Base-by-base conservation (phyloP, 1,139 yeast genomes). In the Lodderomyces pseudojiufengensis region DNA sequence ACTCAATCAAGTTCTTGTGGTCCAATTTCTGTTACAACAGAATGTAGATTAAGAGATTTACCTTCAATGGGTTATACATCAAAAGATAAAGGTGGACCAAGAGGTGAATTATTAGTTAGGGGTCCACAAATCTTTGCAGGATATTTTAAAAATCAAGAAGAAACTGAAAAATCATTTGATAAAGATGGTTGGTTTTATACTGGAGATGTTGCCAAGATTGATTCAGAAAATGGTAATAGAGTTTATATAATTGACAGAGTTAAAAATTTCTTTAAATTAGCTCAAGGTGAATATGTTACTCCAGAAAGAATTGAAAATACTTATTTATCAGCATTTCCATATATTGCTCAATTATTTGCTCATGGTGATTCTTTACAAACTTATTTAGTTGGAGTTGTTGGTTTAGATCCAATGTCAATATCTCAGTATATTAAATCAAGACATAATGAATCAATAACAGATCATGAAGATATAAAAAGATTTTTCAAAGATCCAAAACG, bases 321-420 rank as follows among this genome's bases (percentile, higher is more conserved):
- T n/a, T 67, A 65, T 43, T 53, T 62, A 36, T 53, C 67, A 1
- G 44, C 50, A 20, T 63, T 62, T 37, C 59, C 71, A 3, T 38
- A 52, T 24, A 44, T 65, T 24, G 45, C 51, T 15, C 73, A 67
- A 50, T 43, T 65, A 12, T 67, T 50, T 39, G 58, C 59, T 18
- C 67, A 81, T 50, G 94, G 94, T 10, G 78, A 80, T 49, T 73
- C 88, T 0, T 56, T 74, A 20, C 65, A 78, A 48, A 68, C 76
- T 3, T 80, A 52, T 48, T 60, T 84, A 45, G 83, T 84, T 9
- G 88, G 79, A 9, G 59, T 84, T 38, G 61, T 76, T 27, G 90
- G 90, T 14, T 63, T 83, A 41, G 66, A 65, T 33, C 60, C 59
- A 13, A 46, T 39, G 5, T 38, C 46, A 10, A 45, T 50, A 25